Evolutionary conservation across 164 flowering plant genomes (phyloP).

Genomic region (Sedum album): DNA sequence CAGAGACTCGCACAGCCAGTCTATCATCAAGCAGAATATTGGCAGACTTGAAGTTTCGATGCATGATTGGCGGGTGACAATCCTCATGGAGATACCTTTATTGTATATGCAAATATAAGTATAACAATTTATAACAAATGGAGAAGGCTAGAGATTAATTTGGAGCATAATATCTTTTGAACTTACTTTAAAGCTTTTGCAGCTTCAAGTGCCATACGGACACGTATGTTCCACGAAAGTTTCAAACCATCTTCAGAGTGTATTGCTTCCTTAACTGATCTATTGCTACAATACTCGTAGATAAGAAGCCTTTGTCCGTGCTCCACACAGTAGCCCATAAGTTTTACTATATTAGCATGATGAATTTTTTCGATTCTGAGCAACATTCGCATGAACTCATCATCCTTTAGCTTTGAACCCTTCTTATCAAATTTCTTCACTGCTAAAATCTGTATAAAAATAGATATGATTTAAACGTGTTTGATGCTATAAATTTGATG

Average conservation of each 20-base stretch:
- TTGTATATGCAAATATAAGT: slow-evolving; percentile 3
- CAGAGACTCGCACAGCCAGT: slow-evolving; percentile 60
- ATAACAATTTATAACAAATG: not conserved
- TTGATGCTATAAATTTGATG: too few relatives aligned
- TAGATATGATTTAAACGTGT: too few relatives aligned
- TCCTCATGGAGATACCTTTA: slow-evolving; percentile 85
- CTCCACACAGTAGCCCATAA: too few relatives aligned
- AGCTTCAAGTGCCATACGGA: slow-evolving; percentile 81
- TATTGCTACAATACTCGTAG: slow-evolving; percentile 73
- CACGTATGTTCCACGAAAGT: slow-evolving; percentile 81
- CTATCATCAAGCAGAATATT: slow-evolving; percentile 90
- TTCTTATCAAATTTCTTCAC: slow-evolving; percentile 68
- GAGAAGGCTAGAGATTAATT: not conserved
- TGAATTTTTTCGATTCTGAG: too few relatives aligned
- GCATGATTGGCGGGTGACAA: slow-evolving; percentile 78
- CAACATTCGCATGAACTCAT: too few relatives aligned
- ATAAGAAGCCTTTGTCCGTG: slow-evolving; percentile 64
- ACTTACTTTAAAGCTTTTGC: too few relatives aligned
- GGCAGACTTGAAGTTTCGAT: slow-evolving; percentile 74
- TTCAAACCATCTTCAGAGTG: slow-evolving; percentile 75
- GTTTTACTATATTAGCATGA: too few relatives aligned
- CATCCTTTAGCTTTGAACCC: slow-evolving; percentile 27
- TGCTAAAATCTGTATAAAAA: slow-evolving; percentile 47
- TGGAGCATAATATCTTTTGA: too few relatives aligned
- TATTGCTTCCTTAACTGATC: slow-evolving; percentile 72